Evolutionary conservation across 345 rosid species (phyloP).

Genomic region (Brassica cretica): DNA sequence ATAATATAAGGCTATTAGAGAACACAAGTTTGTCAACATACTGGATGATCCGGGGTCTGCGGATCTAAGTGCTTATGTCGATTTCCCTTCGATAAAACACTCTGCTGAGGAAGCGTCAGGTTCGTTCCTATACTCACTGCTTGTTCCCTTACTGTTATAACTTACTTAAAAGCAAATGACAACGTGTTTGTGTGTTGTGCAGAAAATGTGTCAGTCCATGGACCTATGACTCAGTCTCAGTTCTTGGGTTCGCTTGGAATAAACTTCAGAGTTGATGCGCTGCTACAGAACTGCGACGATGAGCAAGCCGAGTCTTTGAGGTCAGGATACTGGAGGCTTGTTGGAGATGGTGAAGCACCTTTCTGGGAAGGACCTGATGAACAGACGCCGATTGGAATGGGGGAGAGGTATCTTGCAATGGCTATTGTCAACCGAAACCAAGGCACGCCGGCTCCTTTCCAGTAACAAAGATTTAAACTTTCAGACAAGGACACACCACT

Average conservation of each 20-base stretch:
- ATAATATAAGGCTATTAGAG: conserved; percentile 65
- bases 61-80: conserved; percentile 91
- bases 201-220: conserved; percentile 74
- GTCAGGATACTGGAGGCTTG: conserved; percentile 88
- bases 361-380: conserved; percentile 96
- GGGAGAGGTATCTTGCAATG: conserved; percentile 80
- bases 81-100: conserved; percentile 76
- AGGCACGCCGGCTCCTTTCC: conserved; percentile 76
- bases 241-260: conserved; percentile 89
- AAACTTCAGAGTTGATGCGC: conserved; percentile 88
- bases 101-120: conserved; percentile 91
- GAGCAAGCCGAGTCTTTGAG: conserved; percentile 82
- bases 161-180: background rate
- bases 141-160: conserved; percentile 5
- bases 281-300: conserved; percentile 68
- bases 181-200: conserved; percentile 32
- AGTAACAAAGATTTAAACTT: conserved; percentile 39
- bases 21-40: conserved; percentile 88
- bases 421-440: conserved; percentile 83
- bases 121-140: conserved; percentile 17
- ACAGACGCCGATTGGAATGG: conserved; percentile 81
- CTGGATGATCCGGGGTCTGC: conserved; percentile 91
- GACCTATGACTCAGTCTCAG: conserved; percentile 89
- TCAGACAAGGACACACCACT: background rate
- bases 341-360: conserved; percentile 96